Evolutionary conservation across 148 eudicot species (phyloP), one percentile per base, ranked within the genome.

Genomic region (Cornus suecica): DNA sequence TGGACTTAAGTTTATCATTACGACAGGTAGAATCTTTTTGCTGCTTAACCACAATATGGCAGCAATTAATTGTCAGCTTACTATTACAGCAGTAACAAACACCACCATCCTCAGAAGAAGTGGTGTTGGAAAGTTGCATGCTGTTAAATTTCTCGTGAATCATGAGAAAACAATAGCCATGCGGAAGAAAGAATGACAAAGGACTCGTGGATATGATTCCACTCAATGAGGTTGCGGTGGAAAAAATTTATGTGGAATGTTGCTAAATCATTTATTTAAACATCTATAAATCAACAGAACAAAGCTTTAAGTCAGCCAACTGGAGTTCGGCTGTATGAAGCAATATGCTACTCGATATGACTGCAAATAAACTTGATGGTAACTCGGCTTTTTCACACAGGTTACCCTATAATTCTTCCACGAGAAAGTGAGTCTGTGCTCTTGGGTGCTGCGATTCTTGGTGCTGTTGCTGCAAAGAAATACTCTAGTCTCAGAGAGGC

Each of bases 381-480:
- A 10, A 48, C 54, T 48, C 3, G 5, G 3, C 62, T 20, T 56
- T 16, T 56, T 56, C 62, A 37, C 8, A 54, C 87, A 95, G 99
- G 99, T 70, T 89, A 80, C 63, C 97, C 99, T 10, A 86, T 95
- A 70, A 78, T 89, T 84, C 93, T 95, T 68, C 99, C 99, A 24
- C 76, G 94, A 77, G 99, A 95, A 86, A 95, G 82, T 62, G 96
- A 92, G 83, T 88, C 97, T 24, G 99, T 94, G 77, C 89, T 94
- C 42, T 75, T 94, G 73, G 99, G 99, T 69, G 92, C 99, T 82
- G 92, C 99, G 65, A 89, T 94, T 86, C 90, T 94, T 65, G 99
- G 99, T 80, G 90, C 99, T 79, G 99, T 94, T 78, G 99, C 97
- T 78, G 91, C 97, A 34, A 93, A 93, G 83, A 90, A 87, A 52